Evolutionary conservation across 805 yeast species (phyloP).

Genomic region (Clavispora asparagi): DNA sequence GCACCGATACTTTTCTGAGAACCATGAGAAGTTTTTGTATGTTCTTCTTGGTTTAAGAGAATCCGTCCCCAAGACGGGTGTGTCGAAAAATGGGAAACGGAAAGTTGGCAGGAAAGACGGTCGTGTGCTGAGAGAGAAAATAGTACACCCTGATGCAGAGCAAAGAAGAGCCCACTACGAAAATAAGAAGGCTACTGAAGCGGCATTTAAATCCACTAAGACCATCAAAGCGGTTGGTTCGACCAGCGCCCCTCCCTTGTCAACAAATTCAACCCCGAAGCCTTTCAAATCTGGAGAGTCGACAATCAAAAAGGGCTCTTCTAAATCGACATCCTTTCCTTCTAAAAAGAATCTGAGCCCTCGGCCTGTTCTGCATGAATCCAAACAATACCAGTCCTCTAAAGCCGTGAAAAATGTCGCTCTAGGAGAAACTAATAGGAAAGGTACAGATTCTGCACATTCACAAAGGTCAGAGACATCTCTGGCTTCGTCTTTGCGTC

Average conservation of each 20-base stretch:
- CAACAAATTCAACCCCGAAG: slow-evolving; percentile 9
- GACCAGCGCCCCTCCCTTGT: slow-evolving; percentile 9
- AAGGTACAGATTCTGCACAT: no score
- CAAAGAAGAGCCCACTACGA: slow-evolving; percentile 36
- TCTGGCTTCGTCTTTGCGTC: no score
- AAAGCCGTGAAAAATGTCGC: no score
- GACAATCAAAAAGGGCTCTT: neutral
- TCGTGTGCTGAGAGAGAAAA: slow-evolving; percentile 8
- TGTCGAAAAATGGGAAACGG: slow-evolving; percentile 5
- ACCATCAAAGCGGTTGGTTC: slow-evolving; percentile 38
- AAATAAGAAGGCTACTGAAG: slow-evolving; percentile 25
- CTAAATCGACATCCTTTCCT: neutral
- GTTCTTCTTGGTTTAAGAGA: slow-evolving; percentile 47
- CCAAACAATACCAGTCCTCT: no score
- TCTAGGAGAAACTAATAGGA: no score
- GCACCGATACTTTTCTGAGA: slow-evolving; percentile 35
- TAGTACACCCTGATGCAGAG: slow-evolving; percentile 21
- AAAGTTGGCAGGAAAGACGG: slow-evolving; percentile 25
- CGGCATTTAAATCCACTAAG: slow-evolving; percentile 31
- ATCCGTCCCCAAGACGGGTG: slow-evolving; percentile 16
- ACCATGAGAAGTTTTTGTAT: slow-evolving; percentile 42
- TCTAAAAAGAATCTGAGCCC: neutral
- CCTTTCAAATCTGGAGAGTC: neutral
- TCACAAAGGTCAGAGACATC: no score
- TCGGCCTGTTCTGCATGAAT: no score